Conservation (phyloP, 2,329 filamentous ascomycete species). For the Westerdykella aurantiaca region DNA sequence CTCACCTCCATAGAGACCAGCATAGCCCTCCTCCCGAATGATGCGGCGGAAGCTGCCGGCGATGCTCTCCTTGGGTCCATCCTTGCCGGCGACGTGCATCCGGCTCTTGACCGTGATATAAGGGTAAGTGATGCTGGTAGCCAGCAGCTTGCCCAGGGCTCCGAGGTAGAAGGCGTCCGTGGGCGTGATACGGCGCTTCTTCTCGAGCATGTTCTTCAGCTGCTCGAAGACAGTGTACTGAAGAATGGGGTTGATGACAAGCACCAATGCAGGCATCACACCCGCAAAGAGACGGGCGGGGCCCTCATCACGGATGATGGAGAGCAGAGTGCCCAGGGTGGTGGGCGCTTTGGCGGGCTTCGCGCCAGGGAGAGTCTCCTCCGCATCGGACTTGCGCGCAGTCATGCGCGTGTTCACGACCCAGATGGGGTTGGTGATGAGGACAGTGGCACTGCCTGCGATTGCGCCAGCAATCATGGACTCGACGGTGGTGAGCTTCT, state of each 20-base stretch:
- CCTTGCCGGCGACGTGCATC: slow-evolving; percentile 83
- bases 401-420: slow-evolving; percentile 99
- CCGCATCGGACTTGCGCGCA: slow-evolving; percentile 63
- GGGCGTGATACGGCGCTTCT: slow-evolving; percentile 68
- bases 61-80: slow-evolving; percentile 75
- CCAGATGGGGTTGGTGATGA: slow-evolving; percentile 98
- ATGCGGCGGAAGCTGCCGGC: slow-evolving; percentile 71
- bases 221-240: slow-evolving; percentile 99
- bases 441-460: slow-evolving; percentile 86
- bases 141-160: slow-evolving; percentile 88
- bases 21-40: slow-evolving; percentile 82
- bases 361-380: slow-evolving; percentile 37
- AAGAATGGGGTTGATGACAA: slow-evolving; percentile 96
- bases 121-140: slow-evolving; percentile 90
- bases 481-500: slow-evolving; percentile 84
- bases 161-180: slow-evolving; percentile 85
- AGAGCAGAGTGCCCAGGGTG: slow-evolving; percentile 74
- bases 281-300: slow-evolving; percentile 81
- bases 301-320: slow-evolving; percentile 78
- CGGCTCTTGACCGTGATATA: slow-evolving; percentile 99
- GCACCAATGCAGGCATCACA: slow-evolving; percentile 82
- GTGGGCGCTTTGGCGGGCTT: slow-evolving; percentile 55
- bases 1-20: slow-evolving; percentile 85
- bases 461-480: slow-evolving; percentile 93
- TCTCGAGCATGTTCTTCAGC: slow-evolving; percentile 86